These are phyloP conservation scores for Erodium maritimum DNA, from an alignment of 345 rosid genomes.

Conservation along the genomic window DNA sequence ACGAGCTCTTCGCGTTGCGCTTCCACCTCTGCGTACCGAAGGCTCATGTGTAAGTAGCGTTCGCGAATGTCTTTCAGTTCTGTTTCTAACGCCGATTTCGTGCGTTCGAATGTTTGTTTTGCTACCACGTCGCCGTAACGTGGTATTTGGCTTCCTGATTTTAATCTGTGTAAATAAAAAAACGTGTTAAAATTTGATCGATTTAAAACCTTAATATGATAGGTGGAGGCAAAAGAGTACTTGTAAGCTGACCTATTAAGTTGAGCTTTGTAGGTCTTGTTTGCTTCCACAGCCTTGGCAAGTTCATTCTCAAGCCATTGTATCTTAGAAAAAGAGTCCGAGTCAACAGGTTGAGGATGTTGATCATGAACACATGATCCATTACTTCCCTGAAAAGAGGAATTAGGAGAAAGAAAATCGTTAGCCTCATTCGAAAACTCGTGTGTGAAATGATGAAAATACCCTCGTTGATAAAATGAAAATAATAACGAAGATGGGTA, in stretches of 20 bases:
- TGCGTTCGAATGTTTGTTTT: slow-evolving; percentile 30
- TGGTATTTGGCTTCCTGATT: not conserved
- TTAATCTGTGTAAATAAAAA: not conserved
- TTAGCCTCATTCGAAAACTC: not conserved
- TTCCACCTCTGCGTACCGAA: slow-evolving; percentile 51
- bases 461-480: too few relatives aligned
- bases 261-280: not conserved
- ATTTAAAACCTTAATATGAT: too few relatives aligned
- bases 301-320: not conserved
- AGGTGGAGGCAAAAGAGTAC: not conserved
- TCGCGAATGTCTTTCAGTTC: slow-evolving; percentile 44
- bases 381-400: not conserved
- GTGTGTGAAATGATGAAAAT: too few relatives aligned
- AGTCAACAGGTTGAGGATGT: not conserved
- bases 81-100: slow-evolving; percentile 36
- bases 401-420: not conserved
- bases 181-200: too few relatives aligned
- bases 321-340: not conserved
- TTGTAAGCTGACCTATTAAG: not conserved
- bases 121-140: slow-evolving; percentile 19
- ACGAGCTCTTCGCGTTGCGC: slow-evolving; percentile 47
- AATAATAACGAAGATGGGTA: too few relatives aligned
- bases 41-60: slow-evolving; percentile 47
- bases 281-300: not conserved
- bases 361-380: not conserved